Evolutionary conservation across 2,329 filamentous ascomycete species (phyloP).

Genomic region (Ustulina deusta): DNA sequence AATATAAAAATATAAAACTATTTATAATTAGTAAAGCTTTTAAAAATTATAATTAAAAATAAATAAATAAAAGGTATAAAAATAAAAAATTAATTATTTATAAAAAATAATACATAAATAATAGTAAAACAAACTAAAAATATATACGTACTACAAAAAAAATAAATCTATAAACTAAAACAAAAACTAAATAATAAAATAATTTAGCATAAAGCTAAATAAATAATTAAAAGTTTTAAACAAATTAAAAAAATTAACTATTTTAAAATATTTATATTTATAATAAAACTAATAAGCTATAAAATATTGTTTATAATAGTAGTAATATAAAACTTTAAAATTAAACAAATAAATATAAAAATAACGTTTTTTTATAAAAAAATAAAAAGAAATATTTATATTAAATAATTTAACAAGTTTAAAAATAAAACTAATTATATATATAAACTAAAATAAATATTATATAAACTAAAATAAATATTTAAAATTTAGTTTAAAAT

Average conservation of each 20-base stretch:
- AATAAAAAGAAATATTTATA: conserved; percentile 23
- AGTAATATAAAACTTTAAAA: conserved; percentile 16
- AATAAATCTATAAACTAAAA: conserved; percentile 16
- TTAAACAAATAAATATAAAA: conserved; percentile 26
- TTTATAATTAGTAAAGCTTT: conserved; percentile 5
- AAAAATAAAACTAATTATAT: conserved; percentile 8
- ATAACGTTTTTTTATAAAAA: conserved; percentile 13
- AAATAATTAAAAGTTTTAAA: conserved; percentile 18
- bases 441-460: conserved; percentile 17
- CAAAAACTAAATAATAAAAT: conserved; percentile 13
- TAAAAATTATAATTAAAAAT: conserved; percentile 11
- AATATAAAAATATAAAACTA: conserved; percentile 7
- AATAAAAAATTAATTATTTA: conserved; percentile 1
- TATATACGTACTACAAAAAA: conserved; percentile 7
- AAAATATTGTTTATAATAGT: conserved; percentile 10
- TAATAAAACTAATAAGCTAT: conserved; percentile 24
- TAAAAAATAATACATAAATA: conserved; percentile 4
- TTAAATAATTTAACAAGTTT: conserved; percentile 22
- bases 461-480: conserved; percentile 18
- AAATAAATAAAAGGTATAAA: conserved; percentile 9
- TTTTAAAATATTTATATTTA: conserved; percentile 19
- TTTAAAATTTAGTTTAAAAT: conserved; percentile 25
- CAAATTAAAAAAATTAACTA: conserved; percentile 19
- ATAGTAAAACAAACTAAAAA: background rate
- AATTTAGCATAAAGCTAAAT: background rate